Conservation (phyloP, 2,329 filamentous ascomycete species). For the Bipolaris gigantea region DNA sequence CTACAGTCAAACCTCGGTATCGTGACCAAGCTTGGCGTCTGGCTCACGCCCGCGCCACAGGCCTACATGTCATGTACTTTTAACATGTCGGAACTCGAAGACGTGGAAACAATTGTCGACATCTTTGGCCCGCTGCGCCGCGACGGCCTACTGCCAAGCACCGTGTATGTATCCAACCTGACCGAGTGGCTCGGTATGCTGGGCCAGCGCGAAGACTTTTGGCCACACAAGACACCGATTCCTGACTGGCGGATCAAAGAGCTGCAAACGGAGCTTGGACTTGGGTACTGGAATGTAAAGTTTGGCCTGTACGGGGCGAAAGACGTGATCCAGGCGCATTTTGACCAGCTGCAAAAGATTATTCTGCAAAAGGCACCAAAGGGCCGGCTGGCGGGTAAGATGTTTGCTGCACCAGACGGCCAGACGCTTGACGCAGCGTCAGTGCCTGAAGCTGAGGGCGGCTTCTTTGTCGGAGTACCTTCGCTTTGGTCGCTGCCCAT, state of each 20-base stretch:
- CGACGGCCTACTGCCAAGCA: slow-evolving; percentile 48
- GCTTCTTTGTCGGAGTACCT: slow-evolving; percentile 39
- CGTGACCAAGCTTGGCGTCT: slow-evolving; percentile 47
- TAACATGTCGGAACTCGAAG: slow-evolving; percentile 51
- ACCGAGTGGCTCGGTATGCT: slow-evolving; percentile 52
- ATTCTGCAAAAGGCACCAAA: slow-evolving; percentile 43
- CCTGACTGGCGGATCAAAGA: slow-evolving; percentile 52
- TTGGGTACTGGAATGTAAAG: slow-evolving; percentile 51
- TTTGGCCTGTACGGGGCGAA: slow-evolving; percentile 52
- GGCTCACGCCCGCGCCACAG: slow-evolving; percentile 43
- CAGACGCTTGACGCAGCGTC: slow-evolving; percentile 45
- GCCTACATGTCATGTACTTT: slow-evolving; percentile 54
- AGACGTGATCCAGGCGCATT: slow-evolving; percentile 50
- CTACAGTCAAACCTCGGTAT: slow-evolving; percentile 57
- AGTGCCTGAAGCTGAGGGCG: slow-evolving; percentile 35
- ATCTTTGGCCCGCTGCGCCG: slow-evolving; percentile 50
- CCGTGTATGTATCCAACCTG: slow-evolving; percentile 52
- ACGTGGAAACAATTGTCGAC: slow-evolving; percentile 51
- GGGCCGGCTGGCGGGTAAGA: slow-evolving; percentile 43
- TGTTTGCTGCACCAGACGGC: slow-evolving; percentile 47
- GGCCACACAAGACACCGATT: slow-evolving; percentile 50
- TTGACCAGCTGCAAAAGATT: slow-evolving; percentile 46
- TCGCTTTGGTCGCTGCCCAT: slow-evolving; percentile 38
- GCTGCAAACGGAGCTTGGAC: slow-evolving; percentile 47
- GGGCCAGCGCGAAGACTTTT: slow-evolving; percentile 49